Base-by-base conservation (phyloP, 2,329 filamentous ascomycete genomes). In the Calonectria multiphialidica region DNA sequence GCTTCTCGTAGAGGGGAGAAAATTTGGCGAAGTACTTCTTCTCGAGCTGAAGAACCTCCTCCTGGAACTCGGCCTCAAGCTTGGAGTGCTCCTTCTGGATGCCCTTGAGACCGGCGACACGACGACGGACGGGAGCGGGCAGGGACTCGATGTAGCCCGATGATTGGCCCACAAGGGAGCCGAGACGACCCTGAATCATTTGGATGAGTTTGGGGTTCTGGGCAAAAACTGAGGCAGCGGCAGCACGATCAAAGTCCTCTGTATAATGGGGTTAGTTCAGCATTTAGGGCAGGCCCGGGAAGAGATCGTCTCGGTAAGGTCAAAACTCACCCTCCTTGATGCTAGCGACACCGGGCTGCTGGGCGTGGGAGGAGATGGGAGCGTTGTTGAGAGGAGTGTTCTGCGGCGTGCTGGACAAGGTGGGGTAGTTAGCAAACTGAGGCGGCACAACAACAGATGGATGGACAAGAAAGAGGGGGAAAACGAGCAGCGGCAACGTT, bases 1-100 rank as follows among this genome's bases (percentile, higher is more conserved):
- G 96, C 90, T 97, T 97, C 90, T 98, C 89, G 87, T 99, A 99
- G 62, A 99, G 91, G 73, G 97, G 97, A 67, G 95, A 98, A 88
- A 98, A 99, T 88, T 98, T 98, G 87, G 94, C 95, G 81, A 98
- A 98, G 87, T 98, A 99, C 88, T 98, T 98, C 92, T 99, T 99
- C 90, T 99, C 97, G 33, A 99, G 91, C 86, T 98, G 93, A 71
- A 99, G 91, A 74, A 99, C 96, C 87, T 98, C 97, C 86, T 98
- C 96, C 85, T 99, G 97, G 86, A 99, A 98, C 86, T 98, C 93
- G 66, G 95, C 95, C 89, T 99, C 97, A 80, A 99, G 93, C 88
- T 98, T 98, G 74, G 96, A 95, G 88, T 99, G 97, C 81, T 98
- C 96, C 87, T 98, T 98, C 87, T 99, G 97, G 80, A 99, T 95